phyloP scores from a whole-genome alignment of 345 rosid genomes.

The Pseudoturritis turrita region DNA sequence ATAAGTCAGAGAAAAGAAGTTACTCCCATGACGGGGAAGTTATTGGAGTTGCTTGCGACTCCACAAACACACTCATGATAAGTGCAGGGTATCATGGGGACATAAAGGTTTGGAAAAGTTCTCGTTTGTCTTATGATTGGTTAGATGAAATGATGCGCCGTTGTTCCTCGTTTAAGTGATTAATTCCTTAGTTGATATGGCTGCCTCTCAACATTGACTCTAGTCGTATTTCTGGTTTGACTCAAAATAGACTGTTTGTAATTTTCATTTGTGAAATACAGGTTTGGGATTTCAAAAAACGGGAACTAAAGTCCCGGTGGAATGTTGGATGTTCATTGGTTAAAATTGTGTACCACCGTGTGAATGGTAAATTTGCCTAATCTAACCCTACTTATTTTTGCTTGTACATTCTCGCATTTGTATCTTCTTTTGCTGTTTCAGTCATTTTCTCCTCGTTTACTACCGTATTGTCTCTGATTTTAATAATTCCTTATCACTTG shows the following conservation, averaged over 20 bases:
- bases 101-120: constrained; percentile 50
- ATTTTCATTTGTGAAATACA: constrained; percentile 26
- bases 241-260: neutral
- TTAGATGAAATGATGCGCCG: neutral
- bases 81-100: constrained; percentile 95
- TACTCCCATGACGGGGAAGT: constrained; percentile 77
- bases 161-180: neutral
- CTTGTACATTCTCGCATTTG: neutral
- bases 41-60: constrained; percentile 91
- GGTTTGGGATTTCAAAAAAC: constrained; percentile 96
- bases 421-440: neutral
- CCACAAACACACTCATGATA: constrained; percentile 85
- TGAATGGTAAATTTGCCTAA: constrained; percentile 47
- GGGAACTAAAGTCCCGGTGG: constrained; percentile 66
- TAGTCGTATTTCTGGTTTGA: neutral
- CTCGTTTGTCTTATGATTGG: neutral
- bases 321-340: constrained; percentile 73
- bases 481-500: constrained; percentile 15
- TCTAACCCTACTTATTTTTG: neutral
- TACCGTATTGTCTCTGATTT: neutral
- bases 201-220: neutral
- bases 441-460: neutral
- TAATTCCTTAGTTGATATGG: neutral
- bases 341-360: constrained; percentile 71
- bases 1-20: constrained; percentile 45